A percentile compares a stretch with the other conserved stretches of the same genome.
phyloP scores from a whole-genome alignment of 2,329 filamentous ascomycete species.

The Fusarium armeniacum region DNA sequence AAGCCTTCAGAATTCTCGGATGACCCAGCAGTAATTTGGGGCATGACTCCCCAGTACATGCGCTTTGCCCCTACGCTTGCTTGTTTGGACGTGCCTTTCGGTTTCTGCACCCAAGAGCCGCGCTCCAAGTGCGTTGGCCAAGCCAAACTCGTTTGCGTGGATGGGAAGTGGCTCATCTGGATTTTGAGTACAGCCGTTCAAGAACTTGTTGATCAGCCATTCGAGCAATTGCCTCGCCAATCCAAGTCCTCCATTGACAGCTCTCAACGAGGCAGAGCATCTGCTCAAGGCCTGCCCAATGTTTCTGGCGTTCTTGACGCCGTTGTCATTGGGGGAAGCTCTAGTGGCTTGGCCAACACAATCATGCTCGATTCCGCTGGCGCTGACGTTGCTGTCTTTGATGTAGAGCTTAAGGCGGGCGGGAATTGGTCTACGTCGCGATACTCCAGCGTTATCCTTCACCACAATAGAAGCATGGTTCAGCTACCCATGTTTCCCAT shows the following conservation, averaged over 20 bases:
- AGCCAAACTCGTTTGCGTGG: background rate
- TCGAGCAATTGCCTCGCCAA: background rate
- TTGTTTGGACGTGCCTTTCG: background rate
- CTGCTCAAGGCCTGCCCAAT: background rate
- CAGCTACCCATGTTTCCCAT: constrained; percentile 3
- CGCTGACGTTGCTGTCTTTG: background rate
- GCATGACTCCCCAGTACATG: background rate
- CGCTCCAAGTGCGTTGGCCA: background rate
- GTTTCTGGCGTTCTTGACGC: background rate
- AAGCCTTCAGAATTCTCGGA: background rate
- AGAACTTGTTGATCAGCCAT: background rate
- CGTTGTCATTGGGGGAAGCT: background rate
- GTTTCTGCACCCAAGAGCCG: background rate
- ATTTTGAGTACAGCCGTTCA: background rate
- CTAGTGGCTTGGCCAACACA: background rate
- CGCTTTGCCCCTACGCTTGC: background rate
- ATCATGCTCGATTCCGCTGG: constrained; percentile 6
- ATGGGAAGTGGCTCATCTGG: constrained; percentile 3
- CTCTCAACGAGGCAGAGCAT: background rate
- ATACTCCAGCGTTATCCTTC: constrained; percentile 3
- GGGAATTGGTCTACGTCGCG: constrained; percentile 1
- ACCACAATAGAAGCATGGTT: background rate
- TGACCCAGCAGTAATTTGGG: background rate
- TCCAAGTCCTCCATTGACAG: background rate
- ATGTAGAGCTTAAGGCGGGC: background rate